phyloP scores from a whole-genome alignment of 1,284 basidiomycete species.

The Apiotrichum laibachii region DNA sequence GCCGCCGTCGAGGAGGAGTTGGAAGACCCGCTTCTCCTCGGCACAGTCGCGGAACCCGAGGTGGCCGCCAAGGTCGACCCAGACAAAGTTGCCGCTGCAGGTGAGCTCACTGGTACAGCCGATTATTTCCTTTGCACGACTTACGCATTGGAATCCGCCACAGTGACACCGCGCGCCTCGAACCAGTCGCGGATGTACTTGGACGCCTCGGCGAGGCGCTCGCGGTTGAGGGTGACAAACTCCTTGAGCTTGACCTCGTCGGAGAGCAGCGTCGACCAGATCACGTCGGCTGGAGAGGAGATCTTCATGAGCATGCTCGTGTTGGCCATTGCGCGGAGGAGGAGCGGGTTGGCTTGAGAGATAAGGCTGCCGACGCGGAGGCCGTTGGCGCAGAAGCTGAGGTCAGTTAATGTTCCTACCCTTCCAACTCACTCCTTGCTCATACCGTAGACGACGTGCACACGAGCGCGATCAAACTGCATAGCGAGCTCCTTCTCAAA shows the following conservation, averaged over 20 bases:
- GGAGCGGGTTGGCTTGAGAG: slow-evolving; percentile 50
- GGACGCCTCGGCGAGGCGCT: slow-evolving; percentile 41
- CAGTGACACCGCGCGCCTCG: slow-evolving; percentile 37
- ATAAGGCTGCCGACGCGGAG: slow-evolving; percentile 51
- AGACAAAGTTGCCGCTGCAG: slow-evolving; percentile 44
- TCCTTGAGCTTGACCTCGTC: slow-evolving; percentile 28
- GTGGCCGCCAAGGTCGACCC: slow-evolving; percentile 42
- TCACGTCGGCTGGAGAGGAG: slow-evolving; percentile 46
- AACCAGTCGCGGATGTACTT: slow-evolving; percentile 44
- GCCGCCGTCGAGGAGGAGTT: slow-evolving; percentile 44
- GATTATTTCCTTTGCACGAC: slow-evolving; percentile 2
- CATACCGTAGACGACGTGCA: slow-evolving; percentile 52
- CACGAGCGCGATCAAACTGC: slow-evolving; percentile 45
- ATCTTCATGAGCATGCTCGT: slow-evolving; percentile 50
- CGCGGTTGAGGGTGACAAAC: slow-evolving; percentile 44
- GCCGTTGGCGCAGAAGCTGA: slow-evolving; percentile 53
- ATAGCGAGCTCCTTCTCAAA: slow-evolving; percentile 48
- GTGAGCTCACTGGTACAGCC: background rate
- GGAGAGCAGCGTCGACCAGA: slow-evolving; percentile 39
- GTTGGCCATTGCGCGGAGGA: slow-evolving; percentile 48
- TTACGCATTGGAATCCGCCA: slow-evolving; percentile 45
- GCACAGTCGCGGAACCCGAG: slow-evolving; percentile 36
- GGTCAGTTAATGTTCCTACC: background rate
- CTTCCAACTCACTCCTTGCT: slow-evolving; percentile 46
- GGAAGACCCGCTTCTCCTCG: slow-evolving; percentile 48